Base-by-base conservation (phyloP, 495 filamentous ascomycete genomes). In the Geoglossum glabrum region DNA sequence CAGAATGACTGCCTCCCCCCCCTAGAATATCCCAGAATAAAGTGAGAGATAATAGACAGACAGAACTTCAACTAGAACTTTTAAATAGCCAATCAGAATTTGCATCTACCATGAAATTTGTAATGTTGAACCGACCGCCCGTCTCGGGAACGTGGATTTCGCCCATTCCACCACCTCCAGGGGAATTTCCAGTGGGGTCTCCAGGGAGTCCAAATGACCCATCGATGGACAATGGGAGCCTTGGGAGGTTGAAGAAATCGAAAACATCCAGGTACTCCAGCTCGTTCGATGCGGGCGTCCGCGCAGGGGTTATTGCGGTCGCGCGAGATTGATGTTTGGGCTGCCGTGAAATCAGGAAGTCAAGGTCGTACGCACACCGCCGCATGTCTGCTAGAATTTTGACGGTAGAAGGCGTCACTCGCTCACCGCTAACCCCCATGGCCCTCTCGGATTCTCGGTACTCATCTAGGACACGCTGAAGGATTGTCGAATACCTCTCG, bases 191-290 rank as follows among this genome's bases (percentile, higher is more conserved):
- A 6, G n/a, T 31, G 21, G 34, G 4, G 4, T 13, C 36, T 6
- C 11, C 52, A 9, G 52, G 30, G 6, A 11, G 28, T 3, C 34
- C 23, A 26, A 50, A 28, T 26, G 34, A 19, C 15, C 64, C 59
- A 19, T 57, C 50, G 17, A 60, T 61, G 33, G 59, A 61, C 34
- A 74, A 65, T 3, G 85, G 82, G 8, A 92, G 71, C 19, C 86
- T 73, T 3, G 88, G 88, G 47, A 92, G 78, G 68, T 93, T 93
- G 73, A 93, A 95, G 70, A 90, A 93, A 60, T 89, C 85, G 66
- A 95, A 95, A 1, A 93, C 85, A 64, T 95, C 87, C n/a, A 93
- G 71, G 63, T 90, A 93, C 62, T 93, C 88, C 11, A 92, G 72
- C 59, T 94, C 85, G 65, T 89, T 86, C 9, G 83, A 78, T 10